Base-by-base conservation (phyloP, 164 flowering plant genomes). In the Magnolia kwangsiensis region DNA sequence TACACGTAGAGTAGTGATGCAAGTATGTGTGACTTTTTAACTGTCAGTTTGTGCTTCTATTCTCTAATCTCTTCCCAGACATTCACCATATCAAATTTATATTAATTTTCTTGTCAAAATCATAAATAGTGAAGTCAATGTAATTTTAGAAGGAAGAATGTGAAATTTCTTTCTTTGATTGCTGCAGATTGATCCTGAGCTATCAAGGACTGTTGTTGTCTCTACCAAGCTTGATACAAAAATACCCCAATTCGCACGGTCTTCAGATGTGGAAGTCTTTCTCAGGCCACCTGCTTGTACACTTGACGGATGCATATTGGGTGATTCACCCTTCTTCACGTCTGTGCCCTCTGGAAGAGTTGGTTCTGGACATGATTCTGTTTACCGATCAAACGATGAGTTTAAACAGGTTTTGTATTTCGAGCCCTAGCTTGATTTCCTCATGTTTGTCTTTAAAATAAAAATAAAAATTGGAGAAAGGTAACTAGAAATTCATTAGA, bases 281-380 rank as follows among this genome's bases (percentile, higher is more conserved):
- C 95, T 96, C 79, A 88, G 91, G 69, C 99, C 99, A 4, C 97
- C 97, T 76, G 81, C 92, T 66, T 83, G 87, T 83, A 84, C 93
- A 19, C 92, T 96, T 79, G 97, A 96, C 82, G 95, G 96, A 50
- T 91, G 89, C 86, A 87, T 93, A 78, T 83, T 96, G 79, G 99
- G 99, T 6, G 95, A 89, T 78, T 91, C 97, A 14, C 99, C 99
- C 5, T 96, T 96, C 80, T 96, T 96, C 80, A 96, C 99, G 4
- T 96, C 99, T 55, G 99, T 96, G 76, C 98, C 98, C 69, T 95
- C 98, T 69, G 98, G 98, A 85, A 90, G 99, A 85, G 99, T 96
- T 80, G 99, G 99, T 74, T 78, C 87, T 78, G 97, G 90, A 23
- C 93, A 79, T 81, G 97, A 90, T 80, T 87, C 92, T 50, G 89